Evolutionary conservation across 2,329 filamentous ascomycete species (phyloP).

Genomic region (Alternaria alternata): DNA sequence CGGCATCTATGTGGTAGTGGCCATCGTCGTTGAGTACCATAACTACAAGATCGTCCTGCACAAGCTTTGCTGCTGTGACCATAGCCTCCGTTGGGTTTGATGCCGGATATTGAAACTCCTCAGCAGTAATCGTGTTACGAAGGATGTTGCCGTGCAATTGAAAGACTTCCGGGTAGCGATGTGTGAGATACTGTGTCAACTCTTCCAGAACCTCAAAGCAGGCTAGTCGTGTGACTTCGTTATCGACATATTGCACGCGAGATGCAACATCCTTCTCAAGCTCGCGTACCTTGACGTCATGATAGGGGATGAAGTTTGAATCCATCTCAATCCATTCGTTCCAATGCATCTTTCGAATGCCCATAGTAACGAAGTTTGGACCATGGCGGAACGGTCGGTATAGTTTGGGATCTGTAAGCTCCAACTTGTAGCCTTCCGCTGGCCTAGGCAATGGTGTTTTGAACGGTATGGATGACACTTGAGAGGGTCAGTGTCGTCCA

Average conservation of each 20-base stretch:
- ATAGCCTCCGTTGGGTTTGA: conserved; percentile 2
- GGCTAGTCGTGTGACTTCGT: not conserved
- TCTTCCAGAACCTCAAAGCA: conserved; percentile 5
- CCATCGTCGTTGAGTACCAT: conserved; percentile 6
- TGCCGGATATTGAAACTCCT: conserved; percentile 1
- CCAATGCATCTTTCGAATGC: conserved; percentile 5
- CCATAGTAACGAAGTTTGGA: not conserved
- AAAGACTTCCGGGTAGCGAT: conserved; percentile 6
- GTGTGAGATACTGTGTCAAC: conserved; percentile 7
- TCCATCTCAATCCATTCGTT: conserved; percentile 11
- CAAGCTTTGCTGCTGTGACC: conserved; percentile 4
- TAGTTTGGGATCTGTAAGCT: conserved; percentile 1
- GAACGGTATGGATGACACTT: not conserved
- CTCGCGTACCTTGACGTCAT: conserved; percentile 3
- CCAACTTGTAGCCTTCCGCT: not conserved
- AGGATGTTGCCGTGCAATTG: not conserved
- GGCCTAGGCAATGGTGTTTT: not conserved
- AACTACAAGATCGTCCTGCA: conserved; percentile 3
- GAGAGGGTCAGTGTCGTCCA: not conserved
- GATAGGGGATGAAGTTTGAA: conserved; percentile 4
- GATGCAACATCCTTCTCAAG: not conserved
- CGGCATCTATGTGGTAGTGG: conserved; percentile 7
- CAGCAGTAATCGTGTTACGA: not conserved
- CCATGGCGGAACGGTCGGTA: conserved; percentile 1
- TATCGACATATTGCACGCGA: not conserved